A percentile compares a stretch with the other conserved stretches of the same genome.
phyloP scores from a whole-genome alignment of 768 basidiomycete species.

The Trametes villosa region DNA sequence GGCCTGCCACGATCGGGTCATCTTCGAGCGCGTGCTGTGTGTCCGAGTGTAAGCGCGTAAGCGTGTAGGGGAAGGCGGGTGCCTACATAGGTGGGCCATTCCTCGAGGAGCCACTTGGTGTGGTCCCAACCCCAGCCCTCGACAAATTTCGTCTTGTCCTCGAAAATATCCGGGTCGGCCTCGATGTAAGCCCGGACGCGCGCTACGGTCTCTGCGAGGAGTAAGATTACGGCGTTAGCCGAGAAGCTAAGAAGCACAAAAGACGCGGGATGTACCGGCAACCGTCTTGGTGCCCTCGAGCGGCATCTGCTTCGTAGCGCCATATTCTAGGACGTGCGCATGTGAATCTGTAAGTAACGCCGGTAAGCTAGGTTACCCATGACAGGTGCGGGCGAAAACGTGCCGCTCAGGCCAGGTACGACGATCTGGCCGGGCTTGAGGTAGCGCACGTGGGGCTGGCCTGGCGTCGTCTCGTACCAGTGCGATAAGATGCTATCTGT shows the following conservation, averaged over 20 bases:
- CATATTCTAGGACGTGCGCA: slow-evolving; percentile 79
- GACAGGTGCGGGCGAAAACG: slow-evolving; percentile 28
- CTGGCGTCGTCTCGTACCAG: slow-evolving; percentile 35
- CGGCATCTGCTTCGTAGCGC: slow-evolving; percentile 64
- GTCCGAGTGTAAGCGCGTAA: no score
- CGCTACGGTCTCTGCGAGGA: slow-evolving; percentile 59
- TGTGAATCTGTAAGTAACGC: slow-evolving; percentile 64
- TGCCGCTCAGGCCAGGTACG: slow-evolving; percentile 75
- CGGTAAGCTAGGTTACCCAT: background rate
- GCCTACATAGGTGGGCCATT: slow-evolving; percentile 74
- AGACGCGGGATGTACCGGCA: slow-evolving; percentile 45
- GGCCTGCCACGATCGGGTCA: slow-evolving; percentile 67
- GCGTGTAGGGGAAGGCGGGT: background rate
- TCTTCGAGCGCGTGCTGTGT: slow-evolving; percentile 69
- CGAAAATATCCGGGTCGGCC: slow-evolving; percentile 56
- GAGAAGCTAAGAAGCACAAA: background rate
- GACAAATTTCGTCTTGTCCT: slow-evolving; percentile 64
- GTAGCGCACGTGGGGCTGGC: slow-evolving; percentile 42
- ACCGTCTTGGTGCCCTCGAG: slow-evolving; percentile 65
- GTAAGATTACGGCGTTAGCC: background rate
- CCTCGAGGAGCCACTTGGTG: slow-evolving; percentile 63
- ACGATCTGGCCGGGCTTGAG: slow-evolving; percentile 61
- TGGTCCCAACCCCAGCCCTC: slow-evolving; percentile 93
- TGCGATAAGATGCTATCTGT: slow-evolving; percentile 48
- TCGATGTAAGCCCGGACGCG: slow-evolving; percentile 66